Percentiles rank a stretch among this genome's conserved stretches.
Evolutionary conservation across 2,329 filamentous ascomycete species (phyloP).

Genomic region (Beauveria bassiana): DNA sequence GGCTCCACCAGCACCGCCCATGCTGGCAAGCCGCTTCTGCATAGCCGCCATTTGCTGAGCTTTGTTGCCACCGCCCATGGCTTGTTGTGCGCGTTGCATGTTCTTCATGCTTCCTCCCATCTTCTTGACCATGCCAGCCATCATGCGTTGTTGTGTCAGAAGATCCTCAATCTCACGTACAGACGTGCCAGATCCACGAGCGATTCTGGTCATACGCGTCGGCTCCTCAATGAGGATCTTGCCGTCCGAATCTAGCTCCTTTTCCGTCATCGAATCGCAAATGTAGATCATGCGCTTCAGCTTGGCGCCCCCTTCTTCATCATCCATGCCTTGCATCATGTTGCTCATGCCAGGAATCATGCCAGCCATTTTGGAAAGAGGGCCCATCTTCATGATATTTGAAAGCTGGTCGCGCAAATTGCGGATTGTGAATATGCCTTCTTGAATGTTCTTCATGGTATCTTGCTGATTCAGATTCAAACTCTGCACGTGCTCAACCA

Average conservation of each 20-base stretch:
- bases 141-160: conserved; percentile 96
- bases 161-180: conserved; percentile 93
- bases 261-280: conserved; percentile 94
- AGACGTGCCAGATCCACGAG: conserved; percentile 79
- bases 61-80: conserved; percentile 86
- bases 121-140: conserved; percentile 98
- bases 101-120: conserved; percentile 98
- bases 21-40: conserved; percentile 90
- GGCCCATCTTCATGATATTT: conserved; percentile 99
- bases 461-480: conserved; percentile 96
- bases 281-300: conserved; percentile 99
- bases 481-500: conserved; percentile 94
- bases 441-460: conserved; percentile 97
- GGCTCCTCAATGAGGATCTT: conserved; percentile 92
- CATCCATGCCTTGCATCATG: conserved; percentile 93
- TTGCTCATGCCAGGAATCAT: conserved; percentile 96
- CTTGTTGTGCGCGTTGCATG: conserved; percentile 87
- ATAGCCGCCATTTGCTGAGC: conserved; percentile 91
- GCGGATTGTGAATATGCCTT: conserved; percentile 91
- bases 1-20: conserved; percentile 65
- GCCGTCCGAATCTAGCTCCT: conserved; percentile 91
- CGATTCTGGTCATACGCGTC: conserved; percentile 84
- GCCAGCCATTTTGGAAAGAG: conserved; percentile 90
- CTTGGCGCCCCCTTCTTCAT: conserved; percentile 89
- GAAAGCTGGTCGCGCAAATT: conserved; percentile 91